Evolutionary conservation across 805 yeast species (phyloP).

Genomic region (Suhomyces canberraensis): DNA sequence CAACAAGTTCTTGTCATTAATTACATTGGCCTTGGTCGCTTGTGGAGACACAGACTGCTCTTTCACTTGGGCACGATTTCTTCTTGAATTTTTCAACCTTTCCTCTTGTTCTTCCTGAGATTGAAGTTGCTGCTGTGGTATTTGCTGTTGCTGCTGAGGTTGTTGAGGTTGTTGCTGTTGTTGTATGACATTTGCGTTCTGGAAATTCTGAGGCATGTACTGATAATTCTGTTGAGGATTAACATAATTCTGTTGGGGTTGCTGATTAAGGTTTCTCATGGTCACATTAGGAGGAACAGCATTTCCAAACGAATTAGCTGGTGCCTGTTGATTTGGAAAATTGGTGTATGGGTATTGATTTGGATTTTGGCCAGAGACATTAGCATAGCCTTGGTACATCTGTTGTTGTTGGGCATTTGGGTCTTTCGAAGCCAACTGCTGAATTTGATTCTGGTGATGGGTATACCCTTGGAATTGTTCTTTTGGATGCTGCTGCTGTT

Average conservation of each 20-base stretch:
- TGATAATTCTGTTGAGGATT: slow-evolving; percentile 3
- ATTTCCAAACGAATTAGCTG: slow-evolving; percentile 1
- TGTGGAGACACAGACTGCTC: not conserved
- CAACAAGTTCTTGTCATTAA: slow-evolving; percentile 27
- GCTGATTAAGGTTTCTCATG: slow-evolving; percentile 8
- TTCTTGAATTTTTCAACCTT: not conserved
- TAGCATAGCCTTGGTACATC: slow-evolving; percentile 13
- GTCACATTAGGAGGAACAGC: slow-evolving; percentile 12
- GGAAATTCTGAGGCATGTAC: slow-evolving; percentile 2
- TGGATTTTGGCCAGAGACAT: slow-evolving; percentile 5
- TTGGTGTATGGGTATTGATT: slow-evolving; percentile 12
- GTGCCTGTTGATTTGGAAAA: slow-evolving; percentile 9
- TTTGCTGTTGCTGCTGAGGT: slow-evolving; percentile 5
- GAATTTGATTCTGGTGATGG: slow-evolving; percentile 5
- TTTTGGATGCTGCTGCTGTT: slow-evolving; percentile 2
- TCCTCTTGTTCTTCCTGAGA: slow-evolving; percentile 3
- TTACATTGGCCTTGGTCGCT: not conserved
- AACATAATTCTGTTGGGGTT: slow-evolving; percentile 11
- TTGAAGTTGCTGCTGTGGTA: slow-evolving; percentile 3
- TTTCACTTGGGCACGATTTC: not conserved
- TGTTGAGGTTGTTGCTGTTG: slow-evolving; percentile 5
- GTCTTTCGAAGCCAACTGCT: not conserved
- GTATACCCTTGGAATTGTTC: slow-evolving; percentile 4
- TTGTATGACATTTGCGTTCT: not conserved
- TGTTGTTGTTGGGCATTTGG: slow-evolving; percentile 3